A percentile compares a stretch with the other conserved stretches of the same genome.
Evolutionary conservation across 2,329 filamentous ascomycete species (phyloP).

Genomic region (Cladosporium phlei): DNA sequence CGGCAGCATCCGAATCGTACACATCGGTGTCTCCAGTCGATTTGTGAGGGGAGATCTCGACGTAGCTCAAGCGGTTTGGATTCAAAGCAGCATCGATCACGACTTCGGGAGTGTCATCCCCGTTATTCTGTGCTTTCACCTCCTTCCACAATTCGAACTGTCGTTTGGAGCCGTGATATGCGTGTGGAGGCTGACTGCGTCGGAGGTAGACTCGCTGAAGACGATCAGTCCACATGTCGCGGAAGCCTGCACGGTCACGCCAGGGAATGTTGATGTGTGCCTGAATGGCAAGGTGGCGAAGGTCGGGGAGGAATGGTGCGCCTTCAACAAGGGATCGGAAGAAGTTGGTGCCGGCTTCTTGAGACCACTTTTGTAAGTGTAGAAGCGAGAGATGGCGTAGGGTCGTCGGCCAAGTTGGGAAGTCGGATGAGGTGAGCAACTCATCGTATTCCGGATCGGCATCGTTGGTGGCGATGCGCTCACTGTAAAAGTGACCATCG

Average conservation of each 20-base stretch:
- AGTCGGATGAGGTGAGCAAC: conserved; percentile 57
- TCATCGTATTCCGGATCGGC: conserved; percentile 69
- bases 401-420: conserved; percentile 72
- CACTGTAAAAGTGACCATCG: conserved; percentile 73
- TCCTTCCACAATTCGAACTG: conserved; percentile 41
- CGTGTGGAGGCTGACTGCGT: conserved; percentile 40
- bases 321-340: conserved; percentile 72
- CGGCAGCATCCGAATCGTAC: conserved; percentile 19
- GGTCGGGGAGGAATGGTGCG: conserved; percentile 59
- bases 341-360: conserved; percentile 67
- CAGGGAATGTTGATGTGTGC: conserved; percentile 74
- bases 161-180: conserved; percentile 38
- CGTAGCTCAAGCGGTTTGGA: conserved; percentile 21
- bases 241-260: conserved; percentile 75
- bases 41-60: conserved; percentile 25
- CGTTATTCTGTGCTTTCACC: conserved; percentile 13
- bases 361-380: conserved; percentile 69
- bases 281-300: conserved; percentile 68
- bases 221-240: conserved; percentile 70
- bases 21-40: conserved; percentile 22
- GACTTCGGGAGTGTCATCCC: conserved; percentile 10
- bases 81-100: conserved; percentile 16
- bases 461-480: conserved; percentile 63
- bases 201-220: conserved; percentile 64
- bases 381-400: conserved; percentile 69